Evolutionary conservation across 2,329 filamentous ascomycete genomes (phyloP), one percentile per base, ranked within the genome.

Genomic region (Aspergillus glaucus): DNA sequence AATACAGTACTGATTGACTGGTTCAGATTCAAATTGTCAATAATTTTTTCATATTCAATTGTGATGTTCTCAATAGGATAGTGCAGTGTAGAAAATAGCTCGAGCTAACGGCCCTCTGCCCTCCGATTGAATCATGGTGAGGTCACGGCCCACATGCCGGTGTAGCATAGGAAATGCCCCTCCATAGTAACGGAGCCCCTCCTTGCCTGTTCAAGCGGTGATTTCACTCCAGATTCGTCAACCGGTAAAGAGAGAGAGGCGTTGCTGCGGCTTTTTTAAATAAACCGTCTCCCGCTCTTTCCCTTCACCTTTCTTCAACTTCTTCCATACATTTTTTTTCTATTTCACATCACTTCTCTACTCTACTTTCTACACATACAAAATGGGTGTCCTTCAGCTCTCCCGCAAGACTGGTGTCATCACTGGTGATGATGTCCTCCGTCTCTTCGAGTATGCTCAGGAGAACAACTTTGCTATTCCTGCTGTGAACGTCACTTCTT

Each of bases 401-500:
- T 76, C 67, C 66, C 76, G 82, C 71, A 85, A 85, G 76, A 59
- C 74, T 57, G 83, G 83, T 65, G 80, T 84, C 67, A 85, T 86
- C 70, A 76, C 79, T 61, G 82, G 82, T 62, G 81, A 85, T 60
- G 82, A 85, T 70, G 81, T 84, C 57, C 70, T 80, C 59, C 72
- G 72, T 68, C 87, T 95, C 66, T 95, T 96, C 79, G 81, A 91
- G 75, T 88, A 96, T 74, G 88, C 88, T 60, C 86, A 91, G 71
- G 81, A 93, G 78, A 81, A 95, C 68, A 77, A 86, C 57, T 95
- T 90, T 67, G 91, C 91, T 64, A 89, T 96, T 63, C 91, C 88
- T 52, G 88, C 88, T 66, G 84, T 90, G 71, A 96, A 97, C 76
- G 88, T 95, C 67, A 97, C 92, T 62, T 95, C 90, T 39, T 95